These are phyloP conservation scores for Mucor piriformis DNA, from an alignment of 371 early-diverging fungal genomes.

Conservation along the genomic window DNA sequence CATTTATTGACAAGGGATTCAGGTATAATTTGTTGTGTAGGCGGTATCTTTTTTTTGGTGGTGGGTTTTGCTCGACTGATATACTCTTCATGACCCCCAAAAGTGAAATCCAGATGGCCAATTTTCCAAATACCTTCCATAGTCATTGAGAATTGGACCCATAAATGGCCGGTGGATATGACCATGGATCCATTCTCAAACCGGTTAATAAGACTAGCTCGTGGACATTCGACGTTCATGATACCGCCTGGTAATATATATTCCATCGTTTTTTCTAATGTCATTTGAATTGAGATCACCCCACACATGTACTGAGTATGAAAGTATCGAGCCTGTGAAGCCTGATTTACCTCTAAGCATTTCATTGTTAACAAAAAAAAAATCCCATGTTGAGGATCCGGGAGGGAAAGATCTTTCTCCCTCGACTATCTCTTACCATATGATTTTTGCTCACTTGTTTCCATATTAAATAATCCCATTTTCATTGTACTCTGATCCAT, in stretches of 20 bases:
- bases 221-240: conserved; percentile 46
- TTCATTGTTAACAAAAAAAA: neutral
- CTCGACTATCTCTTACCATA: conserved; percentile 33
- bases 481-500: conserved; percentile 28
- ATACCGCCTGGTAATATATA: conserved; percentile 40
- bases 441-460: conserved; percentile 22
- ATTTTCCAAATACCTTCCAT: conserved; percentile 37
- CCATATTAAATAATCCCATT: conserved; percentile 33
- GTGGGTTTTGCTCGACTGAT: conserved; percentile 22
- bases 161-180: conserved; percentile 37
- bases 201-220: conserved; percentile 39
- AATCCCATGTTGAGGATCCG: no score
- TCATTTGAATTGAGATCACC: conserved; percentile 44
- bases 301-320: conserved; percentile 46
- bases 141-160: conserved; percentile 30
- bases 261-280: conserved; percentile 45
- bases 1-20: conserved; percentile 40
- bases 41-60: conserved; percentile 29
- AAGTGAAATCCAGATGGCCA: conserved; percentile 38
- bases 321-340: conserved; percentile 37
- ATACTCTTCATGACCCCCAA: conserved; percentile 40
- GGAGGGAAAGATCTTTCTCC: neutral
- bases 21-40: conserved; percentile 26
- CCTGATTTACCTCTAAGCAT: conserved; percentile 30
- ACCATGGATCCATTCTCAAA: conserved; percentile 41